These are phyloP conservation scores for Aspergillus nanangensis DNA, from an alignment of 495 filamentous ascomycete species.

Conservation along the genomic window DNA sequence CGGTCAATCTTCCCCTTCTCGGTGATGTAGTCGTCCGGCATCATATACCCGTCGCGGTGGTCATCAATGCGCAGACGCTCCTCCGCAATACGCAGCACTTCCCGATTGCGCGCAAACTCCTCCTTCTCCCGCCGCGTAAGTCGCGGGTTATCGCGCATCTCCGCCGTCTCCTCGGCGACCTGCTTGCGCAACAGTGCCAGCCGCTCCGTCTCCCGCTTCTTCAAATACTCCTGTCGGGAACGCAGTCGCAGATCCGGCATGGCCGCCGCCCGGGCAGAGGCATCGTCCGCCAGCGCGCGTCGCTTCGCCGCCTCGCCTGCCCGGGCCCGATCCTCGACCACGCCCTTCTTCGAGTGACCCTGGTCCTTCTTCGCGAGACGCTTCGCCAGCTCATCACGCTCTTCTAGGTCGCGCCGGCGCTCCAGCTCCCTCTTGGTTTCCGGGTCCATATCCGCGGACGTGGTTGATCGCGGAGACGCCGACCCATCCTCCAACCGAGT, in stretches of 20 bases:
- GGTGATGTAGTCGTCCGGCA: slow-evolving; percentile 92
- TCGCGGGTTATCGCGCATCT: slow-evolving; percentile 70
- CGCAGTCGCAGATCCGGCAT: slow-evolving; percentile 75
- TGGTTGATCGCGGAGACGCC: slow-evolving; percentile 38
- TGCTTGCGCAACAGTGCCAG: slow-evolving; percentile 82
- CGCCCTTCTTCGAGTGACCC: slow-evolving; percentile 67
- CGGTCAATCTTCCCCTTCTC: slow-evolving; percentile 88
- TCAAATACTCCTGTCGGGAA: slow-evolving; percentile 87
- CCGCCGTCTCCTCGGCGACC: slow-evolving; percentile 84
- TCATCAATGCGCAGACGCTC: slow-evolving; percentile 87
- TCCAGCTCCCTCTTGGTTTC: slow-evolving; percentile 52
- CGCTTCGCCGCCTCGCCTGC: slow-evolving; percentile 55
- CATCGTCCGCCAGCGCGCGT: slow-evolving; percentile 61
- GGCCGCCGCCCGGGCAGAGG: slow-evolving; percentile 54
- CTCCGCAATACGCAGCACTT: slow-evolving; percentile 82
- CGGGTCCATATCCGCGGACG: slow-evolving; percentile 57
- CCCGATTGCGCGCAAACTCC: slow-evolving; percentile 86
- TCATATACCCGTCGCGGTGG: slow-evolving; percentile 85
- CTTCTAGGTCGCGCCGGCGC: slow-evolving; percentile 59
- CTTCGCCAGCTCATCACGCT: slow-evolving; percentile 71
- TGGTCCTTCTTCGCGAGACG: slow-evolving; percentile 67
- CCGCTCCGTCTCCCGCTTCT: slow-evolving; percentile 84
- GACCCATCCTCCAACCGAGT: slow-evolving; percentile 52
- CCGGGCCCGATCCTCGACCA: slow-evolving; percentile 62
- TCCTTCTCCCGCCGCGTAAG: slow-evolving; percentile 77